These are phyloP conservation scores for Aegle marmelos DNA, from an alignment of 345 rosid genomes.

Conservation along the genomic window DNA sequence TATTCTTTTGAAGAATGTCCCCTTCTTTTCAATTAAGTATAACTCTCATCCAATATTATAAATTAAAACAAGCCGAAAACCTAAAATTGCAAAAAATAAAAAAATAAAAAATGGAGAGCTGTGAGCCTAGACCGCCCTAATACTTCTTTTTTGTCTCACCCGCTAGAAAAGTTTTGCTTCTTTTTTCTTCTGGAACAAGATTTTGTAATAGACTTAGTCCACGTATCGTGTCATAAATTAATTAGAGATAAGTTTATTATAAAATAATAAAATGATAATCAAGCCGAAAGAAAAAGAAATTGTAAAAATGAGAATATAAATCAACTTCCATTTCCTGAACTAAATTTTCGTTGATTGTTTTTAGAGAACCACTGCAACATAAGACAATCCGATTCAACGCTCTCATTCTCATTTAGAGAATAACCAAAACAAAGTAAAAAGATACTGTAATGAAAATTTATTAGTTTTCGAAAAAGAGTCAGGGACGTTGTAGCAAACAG, in stretches of 20 bases:
- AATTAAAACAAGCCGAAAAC: neutral
- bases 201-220: too few relatives aligned
- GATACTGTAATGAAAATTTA: too few relatives aligned
- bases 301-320: neutral
- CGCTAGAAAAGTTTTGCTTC: neutral
- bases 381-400: too few relatives aligned
- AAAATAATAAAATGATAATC: too few relatives aligned
- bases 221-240: neutral
- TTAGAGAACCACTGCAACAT: too few relatives aligned
- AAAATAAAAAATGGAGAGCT: neutral
- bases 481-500: too few relatives aligned
- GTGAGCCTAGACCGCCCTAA: neutral
- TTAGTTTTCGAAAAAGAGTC: too few relatives aligned
- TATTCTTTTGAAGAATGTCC: neutral
- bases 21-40: neutral
- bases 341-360: neutral
- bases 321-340: neutral
- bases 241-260: too few relatives aligned
- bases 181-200: conserved; percentile 1
- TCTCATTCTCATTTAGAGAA: too few relatives aligned
- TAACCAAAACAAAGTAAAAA: too few relatives aligned
- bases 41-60: neutral
- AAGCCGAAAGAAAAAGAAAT: neutral
- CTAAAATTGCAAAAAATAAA: neutral
- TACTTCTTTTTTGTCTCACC: neutral